Conservation (phyloP, 129 eudicot species). For the Sambucus nigra region DNA sequence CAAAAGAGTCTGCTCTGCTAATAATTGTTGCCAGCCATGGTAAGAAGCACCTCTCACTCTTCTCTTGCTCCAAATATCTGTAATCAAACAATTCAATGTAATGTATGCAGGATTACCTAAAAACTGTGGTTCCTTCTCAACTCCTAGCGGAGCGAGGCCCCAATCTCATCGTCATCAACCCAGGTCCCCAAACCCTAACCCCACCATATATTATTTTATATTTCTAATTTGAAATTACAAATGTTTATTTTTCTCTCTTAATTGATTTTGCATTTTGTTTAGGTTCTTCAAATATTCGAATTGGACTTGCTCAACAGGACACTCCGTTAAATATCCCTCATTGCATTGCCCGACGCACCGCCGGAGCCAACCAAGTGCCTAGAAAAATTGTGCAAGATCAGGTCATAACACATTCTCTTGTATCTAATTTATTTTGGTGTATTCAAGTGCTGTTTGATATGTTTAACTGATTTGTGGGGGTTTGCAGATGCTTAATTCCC, state of each 20-base stretch:
- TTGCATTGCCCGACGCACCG: slow-evolving; percentile 80
- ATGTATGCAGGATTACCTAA: slow-evolving; percentile 58
- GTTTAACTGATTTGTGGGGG: background rate
- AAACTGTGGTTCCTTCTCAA: slow-evolving; percentile 70
- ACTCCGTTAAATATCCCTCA: slow-evolving; percentile 67
- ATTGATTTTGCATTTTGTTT: background rate
- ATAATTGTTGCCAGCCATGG: background rate
- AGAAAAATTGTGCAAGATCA: slow-evolving; percentile 70
- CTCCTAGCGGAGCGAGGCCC: slow-evolving; percentile 82
- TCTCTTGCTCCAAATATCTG: background rate
- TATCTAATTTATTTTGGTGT: background rate
- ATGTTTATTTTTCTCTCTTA: background rate
- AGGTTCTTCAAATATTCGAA: slow-evolving; percentile 77
- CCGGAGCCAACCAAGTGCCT: slow-evolving; percentile 61
- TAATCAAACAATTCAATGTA: background rate
- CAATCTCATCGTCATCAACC: slow-evolving; percentile 83
- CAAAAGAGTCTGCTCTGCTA: background rate
- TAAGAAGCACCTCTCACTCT: background rate
- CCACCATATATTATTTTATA: background rate
- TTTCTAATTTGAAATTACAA: background rate
- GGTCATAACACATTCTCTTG: slow-evolving; percentile 16
- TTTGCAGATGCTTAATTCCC: slow-evolving; percentile 78
- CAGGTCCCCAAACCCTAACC: slow-evolving; percentile 56
- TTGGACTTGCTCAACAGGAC: slow-evolving; percentile 79
- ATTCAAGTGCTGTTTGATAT: background rate